Evolutionary conservation across 768 basidiomycete genomes (phyloP).

Genomic region (Lyophyllum semitale): DNA sequence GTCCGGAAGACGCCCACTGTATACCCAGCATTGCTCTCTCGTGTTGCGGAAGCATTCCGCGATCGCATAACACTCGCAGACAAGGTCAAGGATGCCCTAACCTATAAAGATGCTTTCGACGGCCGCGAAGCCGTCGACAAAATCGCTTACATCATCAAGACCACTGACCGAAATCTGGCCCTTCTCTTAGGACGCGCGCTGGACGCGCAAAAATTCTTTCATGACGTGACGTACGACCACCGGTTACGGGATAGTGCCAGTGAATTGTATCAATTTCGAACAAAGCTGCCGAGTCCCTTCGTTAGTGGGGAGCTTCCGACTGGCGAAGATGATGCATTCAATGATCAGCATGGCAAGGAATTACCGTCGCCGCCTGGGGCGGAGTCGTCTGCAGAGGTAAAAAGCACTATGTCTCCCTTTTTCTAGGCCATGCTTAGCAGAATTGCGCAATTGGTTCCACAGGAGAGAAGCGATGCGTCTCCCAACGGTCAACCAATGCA

Average conservation of each 20-base stretch:
- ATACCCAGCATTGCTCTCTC: slow-evolving; percentile 95
- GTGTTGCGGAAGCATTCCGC: slow-evolving; percentile 92
- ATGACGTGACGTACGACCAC: slow-evolving; percentile 99
- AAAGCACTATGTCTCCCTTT: slow-evolving; percentile 4
- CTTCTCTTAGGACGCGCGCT: slow-evolving; percentile 92
- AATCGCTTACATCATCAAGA: slow-evolving; percentile 98
- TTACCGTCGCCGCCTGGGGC: slow-evolving; percentile 13
- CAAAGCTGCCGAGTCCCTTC: slow-evolving; percentile 81
- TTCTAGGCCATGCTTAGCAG: background rate
- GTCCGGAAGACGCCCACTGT: slow-evolving; percentile 71
- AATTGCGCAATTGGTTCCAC: background rate
- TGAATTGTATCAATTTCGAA: slow-evolving; percentile 93
- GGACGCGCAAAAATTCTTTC: slow-evolving; percentile 98
- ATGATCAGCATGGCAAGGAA: slow-evolving; percentile 14
- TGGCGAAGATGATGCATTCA: slow-evolving; percentile 29
- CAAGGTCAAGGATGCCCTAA: slow-evolving; percentile 90
- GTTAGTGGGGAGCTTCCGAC: slow-evolving; percentile 70
- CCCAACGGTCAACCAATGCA: slow-evolving; percentile 24
- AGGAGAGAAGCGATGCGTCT: slow-evolving; percentile 33
- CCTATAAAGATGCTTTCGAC: slow-evolving; percentile 95
- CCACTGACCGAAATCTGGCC: slow-evolving; percentile 94
- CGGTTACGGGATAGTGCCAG: slow-evolving; percentile 83
- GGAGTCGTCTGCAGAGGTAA: slow-evolving; percentile 30
- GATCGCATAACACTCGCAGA: slow-evolving; percentile 77
- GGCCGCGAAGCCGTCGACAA: slow-evolving; percentile 97